These are phyloP conservation scores for Mycena belliarum DNA, from an alignment of 768 basidiomycete genomes.

Conservation along the genomic window DNA sequence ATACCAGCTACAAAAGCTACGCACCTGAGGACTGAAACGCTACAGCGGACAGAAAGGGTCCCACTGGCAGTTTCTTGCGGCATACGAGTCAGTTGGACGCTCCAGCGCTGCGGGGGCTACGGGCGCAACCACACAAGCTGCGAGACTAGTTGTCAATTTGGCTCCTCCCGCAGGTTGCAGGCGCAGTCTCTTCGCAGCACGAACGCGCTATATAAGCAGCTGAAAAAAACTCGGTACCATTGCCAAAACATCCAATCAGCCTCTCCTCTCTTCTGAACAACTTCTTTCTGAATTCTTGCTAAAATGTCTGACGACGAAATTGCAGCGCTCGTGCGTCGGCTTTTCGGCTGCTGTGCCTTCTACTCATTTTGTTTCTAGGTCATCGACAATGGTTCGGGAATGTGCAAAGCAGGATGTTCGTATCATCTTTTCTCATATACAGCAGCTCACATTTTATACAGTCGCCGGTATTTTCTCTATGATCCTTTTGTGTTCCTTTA, in stretches of 20 bases:
- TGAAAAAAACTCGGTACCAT: background rate
- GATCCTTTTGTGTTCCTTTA: background rate
- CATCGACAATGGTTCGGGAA: slow-evolving; percentile 75
- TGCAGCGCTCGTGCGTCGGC: slow-evolving; percentile 50
- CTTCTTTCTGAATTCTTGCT: slow-evolving; percentile 10
- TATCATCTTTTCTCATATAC: slow-evolving; percentile 5
- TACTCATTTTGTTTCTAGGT: background rate
- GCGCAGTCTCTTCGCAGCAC: slow-evolving; percentile 6
- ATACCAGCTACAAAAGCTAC: too few relatives aligned
- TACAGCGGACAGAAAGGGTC: too few relatives aligned
- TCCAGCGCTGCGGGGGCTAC: slow-evolving; percentile 7
- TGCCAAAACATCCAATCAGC: background rate
- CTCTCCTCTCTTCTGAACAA: slow-evolving; percentile 1
- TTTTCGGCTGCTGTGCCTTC: background rate
- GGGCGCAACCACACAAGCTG: slow-evolving; percentile 8
- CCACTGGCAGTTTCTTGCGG: too few relatives aligned
- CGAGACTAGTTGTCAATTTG: background rate
- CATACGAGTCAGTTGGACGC: background rate
- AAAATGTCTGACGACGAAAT: slow-evolving; percentile 61
- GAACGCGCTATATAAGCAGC: background rate
- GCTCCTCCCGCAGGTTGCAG: slow-evolving; percentile 8
- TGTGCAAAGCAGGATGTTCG: slow-evolving; percentile 85
- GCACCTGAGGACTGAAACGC: too few relatives aligned
- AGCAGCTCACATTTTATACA: background rate
- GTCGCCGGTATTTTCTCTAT: slow-evolving; percentile 9